A percentile compares a stretch with the other conserved stretches of the same genome.
Conservation (phyloP, 75 land plant species). For the Selaginella tamariscina region DNA sequence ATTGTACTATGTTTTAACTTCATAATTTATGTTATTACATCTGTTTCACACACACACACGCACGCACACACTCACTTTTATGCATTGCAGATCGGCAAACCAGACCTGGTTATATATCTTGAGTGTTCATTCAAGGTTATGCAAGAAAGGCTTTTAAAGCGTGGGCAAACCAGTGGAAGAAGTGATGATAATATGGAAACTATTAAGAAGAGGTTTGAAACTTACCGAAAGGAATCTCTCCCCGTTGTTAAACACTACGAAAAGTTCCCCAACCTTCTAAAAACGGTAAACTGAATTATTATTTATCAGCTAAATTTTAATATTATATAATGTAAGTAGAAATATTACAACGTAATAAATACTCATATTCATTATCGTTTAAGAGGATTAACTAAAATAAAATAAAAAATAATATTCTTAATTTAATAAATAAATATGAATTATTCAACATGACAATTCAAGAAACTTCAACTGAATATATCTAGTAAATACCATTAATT, state of each 20-base stretch:
- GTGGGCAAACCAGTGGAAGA: constrained; percentile 32
- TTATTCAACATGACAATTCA: no score
- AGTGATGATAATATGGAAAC: constrained; percentile 29
- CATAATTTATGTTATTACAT: not conserved
- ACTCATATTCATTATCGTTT: no score
- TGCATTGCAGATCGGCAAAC: constrained; percentile 20
- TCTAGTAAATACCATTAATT: no score
- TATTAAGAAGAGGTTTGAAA: constrained; percentile 28
- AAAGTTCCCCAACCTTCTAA: not conserved
- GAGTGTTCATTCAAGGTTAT: constrained; percentile 21
- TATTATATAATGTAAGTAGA: no score
- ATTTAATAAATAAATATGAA: no score
- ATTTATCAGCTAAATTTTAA: no score
- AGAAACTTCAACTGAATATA: no score
- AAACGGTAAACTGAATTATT: not conserved
- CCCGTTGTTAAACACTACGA: constrained; percentile 27
- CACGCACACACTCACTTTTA: not conserved
- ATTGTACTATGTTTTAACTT: not conserved
- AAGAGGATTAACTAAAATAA: no score
- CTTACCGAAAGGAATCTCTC: constrained; percentile 31
- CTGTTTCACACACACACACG: constrained; percentile 8
- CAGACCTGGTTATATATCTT: constrained; percentile 23
- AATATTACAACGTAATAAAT: no score
- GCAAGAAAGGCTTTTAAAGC: constrained; percentile 24
- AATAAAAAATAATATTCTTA: no score